Percentiles rank a stretch among this genome's conserved stretches.
These are phyloP conservation scores for Chlorella sp. DNA, from an alignment of 139 green algal species.

Conservation along the genomic window DNA sequence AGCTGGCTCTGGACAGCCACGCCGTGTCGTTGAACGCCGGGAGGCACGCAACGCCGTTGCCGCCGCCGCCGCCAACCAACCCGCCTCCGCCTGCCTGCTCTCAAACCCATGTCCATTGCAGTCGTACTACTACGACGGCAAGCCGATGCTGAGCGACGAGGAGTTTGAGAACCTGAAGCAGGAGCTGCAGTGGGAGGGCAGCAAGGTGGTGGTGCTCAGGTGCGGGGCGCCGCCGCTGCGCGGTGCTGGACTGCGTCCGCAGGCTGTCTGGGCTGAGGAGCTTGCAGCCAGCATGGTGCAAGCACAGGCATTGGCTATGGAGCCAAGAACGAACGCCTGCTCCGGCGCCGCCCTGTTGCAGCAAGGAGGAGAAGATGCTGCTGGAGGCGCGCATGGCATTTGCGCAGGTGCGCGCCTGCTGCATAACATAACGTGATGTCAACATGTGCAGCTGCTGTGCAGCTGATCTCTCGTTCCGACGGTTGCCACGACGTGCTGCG, in stretches of 20 bases:
- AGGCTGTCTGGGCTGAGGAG: background rate
- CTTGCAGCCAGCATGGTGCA: background rate
- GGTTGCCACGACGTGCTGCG: too few species aligned
- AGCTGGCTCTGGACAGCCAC: too few species aligned
- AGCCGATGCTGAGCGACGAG: constrained; percentile 76
- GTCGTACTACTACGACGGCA: constrained; percentile 78
- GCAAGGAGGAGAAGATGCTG: constrained; percentile 81
- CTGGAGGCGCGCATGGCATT: constrained; percentile 83
- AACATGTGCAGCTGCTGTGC: too few species aligned
- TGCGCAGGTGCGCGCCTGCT: background rate
- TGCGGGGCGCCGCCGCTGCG: background rate
- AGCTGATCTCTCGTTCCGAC: too few species aligned
- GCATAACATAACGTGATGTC: too few species aligned
- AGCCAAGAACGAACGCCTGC: too few species aligned
- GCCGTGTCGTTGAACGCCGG: too few species aligned
- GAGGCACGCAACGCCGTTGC: too few species aligned
- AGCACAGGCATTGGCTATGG: background rate
- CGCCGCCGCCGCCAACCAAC: background rate
- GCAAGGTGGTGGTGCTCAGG: constrained; percentile 71
- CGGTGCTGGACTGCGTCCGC: too few species aligned
- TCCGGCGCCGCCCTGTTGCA: too few species aligned
- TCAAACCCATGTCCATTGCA: background rate
- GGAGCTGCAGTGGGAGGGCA: constrained; percentile 88
- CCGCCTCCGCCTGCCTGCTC: background rate
- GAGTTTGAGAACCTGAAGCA: constrained; percentile 92